Base-by-base conservation (phyloP, 2,329 filamentous ascomycete species). In the Aspergillus felis region DNA sequence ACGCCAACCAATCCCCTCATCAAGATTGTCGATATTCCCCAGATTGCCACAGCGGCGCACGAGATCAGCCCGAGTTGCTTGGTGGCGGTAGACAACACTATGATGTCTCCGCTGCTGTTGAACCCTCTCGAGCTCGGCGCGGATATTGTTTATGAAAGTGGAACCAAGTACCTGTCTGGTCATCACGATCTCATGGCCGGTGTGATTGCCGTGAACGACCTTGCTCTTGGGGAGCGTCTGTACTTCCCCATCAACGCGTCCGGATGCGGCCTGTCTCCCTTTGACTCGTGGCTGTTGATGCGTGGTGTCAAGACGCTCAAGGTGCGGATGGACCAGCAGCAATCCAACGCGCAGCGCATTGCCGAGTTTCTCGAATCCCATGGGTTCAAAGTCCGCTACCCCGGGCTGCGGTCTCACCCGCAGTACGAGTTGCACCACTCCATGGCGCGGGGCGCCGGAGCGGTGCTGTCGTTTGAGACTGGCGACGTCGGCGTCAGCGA, bases 171-270 rank as follows among this genome's bases (percentile, higher is more conserved):
- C 70, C 83, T 99, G 5, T 97, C 92, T 1, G 94, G 94, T 32
- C 94, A 99, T 74, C 94, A 99, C 80, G 95, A 99, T 72, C 89
- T 99, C 71, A 99, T 99, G 94, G 94, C 94, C 9, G 94, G 95
- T 61, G 92, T 99, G 29, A 89, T 99, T 64, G 94, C 92, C 24
- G 86, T 92, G 74, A 97, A 97, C 73, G 88, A 96, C 70, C 75
- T 85, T 4, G 79, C 85, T 3, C 79, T 99, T 28, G 92, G 89
- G 50, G 92, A 99, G 68, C 91, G 89, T 71, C 86, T 99, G 65
- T 99, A 89, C 79, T 97, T 97, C 78, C 93, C 91, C 57, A 97
- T 99, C 82, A 99, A 99, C 74, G 87, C 92, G 1, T 96, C 92
- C 0, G 94, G 94, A 47, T 97, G 94, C 71, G 94, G 94, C 9